These are phyloP conservation scores for Takashimella tepidaria DNA, from an alignment of 1,284 basidiomycete species.

Conservation along the genomic window DNA sequence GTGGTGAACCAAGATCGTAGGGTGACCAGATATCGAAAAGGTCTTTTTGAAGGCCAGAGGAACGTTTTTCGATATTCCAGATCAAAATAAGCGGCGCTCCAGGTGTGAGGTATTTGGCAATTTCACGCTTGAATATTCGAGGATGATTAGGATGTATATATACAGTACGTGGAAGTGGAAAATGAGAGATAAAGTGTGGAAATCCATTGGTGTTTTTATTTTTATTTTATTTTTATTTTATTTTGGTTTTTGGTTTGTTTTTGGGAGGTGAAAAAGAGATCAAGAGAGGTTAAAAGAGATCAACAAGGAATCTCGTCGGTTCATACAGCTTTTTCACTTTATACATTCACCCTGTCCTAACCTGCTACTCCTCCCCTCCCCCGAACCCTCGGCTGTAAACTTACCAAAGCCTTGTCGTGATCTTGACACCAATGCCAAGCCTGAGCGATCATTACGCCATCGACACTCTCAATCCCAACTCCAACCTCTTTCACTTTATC, in stretches of 20 bases:
- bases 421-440: slow-evolving; percentile 48
- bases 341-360: no score
- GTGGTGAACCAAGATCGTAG: slow-evolving; percentile 36
- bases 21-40: slow-evolving; percentile 32
- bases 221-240: no score
- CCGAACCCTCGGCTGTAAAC: slow-evolving; percentile 12
- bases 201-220: no score
- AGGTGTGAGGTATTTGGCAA: slow-evolving; percentile 44
- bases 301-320: no score
- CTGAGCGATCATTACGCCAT: slow-evolving; percentile 46
- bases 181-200: no score
- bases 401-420: slow-evolving; percentile 38
- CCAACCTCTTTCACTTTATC: slow-evolving; percentile 14
- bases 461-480: slow-evolving; percentile 29
- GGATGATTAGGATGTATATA: slow-evolving; percentile 1
- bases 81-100: slow-evolving; percentile 41
- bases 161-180: background rate
- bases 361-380: no score
- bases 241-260: no score
- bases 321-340: no score
- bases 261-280: no score
- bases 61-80: slow-evolving; percentile 43
- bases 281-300: no score
- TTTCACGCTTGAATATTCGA: no score
- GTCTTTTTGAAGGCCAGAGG: slow-evolving; percentile 16